These are phyloP conservation scores for Lentinula aciculospora DNA, from an alignment of 768 basidiomycete genomes.

Conservation along the genomic window DNA sequence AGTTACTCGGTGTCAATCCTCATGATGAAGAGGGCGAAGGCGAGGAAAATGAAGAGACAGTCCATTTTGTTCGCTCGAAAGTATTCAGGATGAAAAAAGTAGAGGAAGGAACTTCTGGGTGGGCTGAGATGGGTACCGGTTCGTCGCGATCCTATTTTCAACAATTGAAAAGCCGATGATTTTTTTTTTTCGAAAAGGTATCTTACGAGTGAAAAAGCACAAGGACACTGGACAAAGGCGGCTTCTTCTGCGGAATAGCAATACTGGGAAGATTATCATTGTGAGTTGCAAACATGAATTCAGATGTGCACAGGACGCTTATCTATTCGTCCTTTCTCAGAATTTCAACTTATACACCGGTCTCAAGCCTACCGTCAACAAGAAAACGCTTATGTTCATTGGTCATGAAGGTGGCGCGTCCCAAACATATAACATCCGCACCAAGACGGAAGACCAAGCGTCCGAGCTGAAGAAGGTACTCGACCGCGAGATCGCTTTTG, in stretches of 20 bases:
- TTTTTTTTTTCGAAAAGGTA: slow-evolving; percentile 33
- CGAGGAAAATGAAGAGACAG: slow-evolving; percentile 75
- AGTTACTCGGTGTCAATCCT: slow-evolving; percentile 20
- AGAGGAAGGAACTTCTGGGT: slow-evolving; percentile 38
- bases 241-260: slow-evolving; percentile 65
- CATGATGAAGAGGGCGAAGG: slow-evolving; percentile 75
- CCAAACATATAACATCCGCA: slow-evolving; percentile 56
- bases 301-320: neutral
- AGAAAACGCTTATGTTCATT: slow-evolving; percentile 56
- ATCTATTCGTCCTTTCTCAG: slow-evolving; percentile 29
- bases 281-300: slow-evolving; percentile 35
- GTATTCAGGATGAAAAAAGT: slow-evolving; percentile 54
- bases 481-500: slow-evolving; percentile 55
- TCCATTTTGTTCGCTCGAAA: slow-evolving; percentile 52
- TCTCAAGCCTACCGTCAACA: slow-evolving; percentile 46
- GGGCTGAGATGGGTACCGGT: slow-evolving; percentile 70
- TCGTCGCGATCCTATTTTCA: slow-evolving; percentile 18
- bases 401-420: slow-evolving; percentile 62
- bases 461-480: slow-evolving; percentile 50
- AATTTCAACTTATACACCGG: slow-evolving; percentile 67
- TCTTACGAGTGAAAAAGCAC: slow-evolving; percentile 70
- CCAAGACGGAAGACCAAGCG: slow-evolving; percentile 56
- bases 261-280: slow-evolving; percentile 68
- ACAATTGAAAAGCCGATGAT: neutral
- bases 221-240: slow-evolving; percentile 55